Evolutionary conservation across 176 grass and related monocot species (phyloP).

Genomic region (Lolium rigidum): DNA sequence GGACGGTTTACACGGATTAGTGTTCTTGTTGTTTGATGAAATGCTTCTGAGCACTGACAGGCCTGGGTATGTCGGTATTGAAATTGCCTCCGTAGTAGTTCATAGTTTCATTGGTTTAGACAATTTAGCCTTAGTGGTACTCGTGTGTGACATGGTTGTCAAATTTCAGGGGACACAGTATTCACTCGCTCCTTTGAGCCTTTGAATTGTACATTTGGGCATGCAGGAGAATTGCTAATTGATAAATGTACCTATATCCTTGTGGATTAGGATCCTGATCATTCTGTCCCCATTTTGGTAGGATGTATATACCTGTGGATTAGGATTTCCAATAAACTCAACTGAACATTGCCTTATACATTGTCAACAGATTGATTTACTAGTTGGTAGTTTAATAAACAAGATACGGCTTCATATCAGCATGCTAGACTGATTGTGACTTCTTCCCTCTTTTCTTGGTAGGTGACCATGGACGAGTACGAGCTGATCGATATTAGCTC

Average conservation of each 20-base stretch:
- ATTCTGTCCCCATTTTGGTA: background rate
- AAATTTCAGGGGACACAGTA: background rate
- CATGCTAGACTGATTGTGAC: too few relatives aligned
- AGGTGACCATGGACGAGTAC: too few relatives aligned
- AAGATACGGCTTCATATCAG: too few relatives aligned
- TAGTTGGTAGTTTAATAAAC: too few relatives aligned
- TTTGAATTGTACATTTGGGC: background rate
- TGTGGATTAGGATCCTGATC: background rate
- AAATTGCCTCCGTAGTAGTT: background rate
- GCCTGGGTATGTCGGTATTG: background rate
- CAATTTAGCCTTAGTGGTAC: background rate
- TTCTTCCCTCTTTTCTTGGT: too few relatives aligned
- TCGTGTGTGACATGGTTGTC: background rate
- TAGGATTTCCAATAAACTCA: background rate
- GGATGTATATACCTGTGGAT: background rate
- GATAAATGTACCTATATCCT: too few relatives aligned
- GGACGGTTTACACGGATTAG: background rate
- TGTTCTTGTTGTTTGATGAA: conserved; percentile 9
- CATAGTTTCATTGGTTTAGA: background rate
- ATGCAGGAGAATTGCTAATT: background rate
- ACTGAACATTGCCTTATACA: too few relatives aligned
- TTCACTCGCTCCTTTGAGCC: background rate
- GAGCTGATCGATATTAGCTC: too few relatives aligned
- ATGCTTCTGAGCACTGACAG: background rate
- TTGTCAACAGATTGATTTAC: too few relatives aligned